Evolutionary conservation across 352 stramenopile genomes (phyloP).

Genomic region (Pythium myriotylum): DNA sequence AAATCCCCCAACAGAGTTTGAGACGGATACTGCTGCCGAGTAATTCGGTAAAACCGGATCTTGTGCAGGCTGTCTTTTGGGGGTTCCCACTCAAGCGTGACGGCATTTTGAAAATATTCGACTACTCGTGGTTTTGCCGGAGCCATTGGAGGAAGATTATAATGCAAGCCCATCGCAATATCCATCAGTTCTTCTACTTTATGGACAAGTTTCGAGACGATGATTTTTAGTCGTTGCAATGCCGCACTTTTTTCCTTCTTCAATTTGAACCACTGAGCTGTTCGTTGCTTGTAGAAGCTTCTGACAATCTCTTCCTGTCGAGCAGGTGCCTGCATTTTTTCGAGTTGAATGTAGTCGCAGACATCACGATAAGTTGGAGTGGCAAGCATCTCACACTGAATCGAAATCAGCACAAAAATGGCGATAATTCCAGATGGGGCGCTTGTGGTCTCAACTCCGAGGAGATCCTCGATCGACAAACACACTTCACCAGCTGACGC

Average conservation of each 20-base stretch:
- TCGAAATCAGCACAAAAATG: slow-evolving; percentile 81
- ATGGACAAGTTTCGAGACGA: slow-evolving; percentile 87
- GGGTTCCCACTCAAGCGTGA: slow-evolving; percentile 73
- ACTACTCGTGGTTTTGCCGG: slow-evolving; percentile 56
- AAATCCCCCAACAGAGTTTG: slow-evolving; percentile 85
- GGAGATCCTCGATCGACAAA: slow-evolving; percentile 67
- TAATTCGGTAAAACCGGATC: slow-evolving; percentile 84
- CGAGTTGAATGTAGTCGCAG: slow-evolving; percentile 45
- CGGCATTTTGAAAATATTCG: slow-evolving; percentile 72
- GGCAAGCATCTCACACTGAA: slow-evolving; percentile 80
- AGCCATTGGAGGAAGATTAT: slow-evolving; percentile 83
- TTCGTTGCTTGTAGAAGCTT: slow-evolving; percentile 66
- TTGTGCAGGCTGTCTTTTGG: slow-evolving; percentile 69
- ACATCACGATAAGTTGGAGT: slow-evolving; percentile 66
- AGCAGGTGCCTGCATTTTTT: slow-evolving; percentile 47
- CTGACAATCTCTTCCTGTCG: slow-evolving; percentile 69
- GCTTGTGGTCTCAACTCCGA: slow-evolving; percentile 58
- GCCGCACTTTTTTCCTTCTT: slow-evolving; percentile 86
- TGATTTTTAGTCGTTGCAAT: slow-evolving; percentile 84
- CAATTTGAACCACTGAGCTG: slow-evolving; percentile 70
- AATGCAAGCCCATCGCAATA: slow-evolving; percentile 81
- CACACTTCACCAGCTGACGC: slow-evolving; percentile 37
- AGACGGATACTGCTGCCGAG: slow-evolving; percentile 76
- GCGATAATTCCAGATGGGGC: slow-evolving; percentile 71
- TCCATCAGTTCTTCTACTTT: slow-evolving; percentile 91